Conservation (phyloP, 495 filamentous ascomycete genomes). For the Aspergillus mulundensis region DNA sequence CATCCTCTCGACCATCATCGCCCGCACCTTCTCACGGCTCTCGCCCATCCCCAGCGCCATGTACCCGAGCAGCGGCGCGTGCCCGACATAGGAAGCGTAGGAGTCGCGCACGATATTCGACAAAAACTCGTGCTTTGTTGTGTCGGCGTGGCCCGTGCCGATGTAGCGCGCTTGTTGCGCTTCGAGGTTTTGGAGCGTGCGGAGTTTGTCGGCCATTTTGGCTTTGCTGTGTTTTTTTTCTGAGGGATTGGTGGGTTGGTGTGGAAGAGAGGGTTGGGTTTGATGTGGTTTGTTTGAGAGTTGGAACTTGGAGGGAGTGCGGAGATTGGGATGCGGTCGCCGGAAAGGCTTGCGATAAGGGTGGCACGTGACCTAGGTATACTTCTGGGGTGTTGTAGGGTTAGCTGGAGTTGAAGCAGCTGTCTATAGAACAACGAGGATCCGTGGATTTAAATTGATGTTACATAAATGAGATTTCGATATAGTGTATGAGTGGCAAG, state of each 20-base stretch:
- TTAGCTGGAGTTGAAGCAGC: not conserved
- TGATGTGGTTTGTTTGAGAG: no score
- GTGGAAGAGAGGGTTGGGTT: not conserved
- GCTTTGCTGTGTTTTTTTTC: not conserved
- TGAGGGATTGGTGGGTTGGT: not conserved
- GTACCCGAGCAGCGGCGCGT: slow-evolving; percentile 84
- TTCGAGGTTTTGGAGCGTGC: slow-evolving; percentile 95
- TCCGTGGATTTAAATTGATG: no score
- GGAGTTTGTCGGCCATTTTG: slow-evolving; percentile 89
- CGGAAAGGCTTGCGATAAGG: not conserved
- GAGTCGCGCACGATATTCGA: slow-evolving; percentile 86
- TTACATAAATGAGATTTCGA: no score
- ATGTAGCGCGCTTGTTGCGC: slow-evolving; percentile 89
- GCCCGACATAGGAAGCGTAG: slow-evolving; percentile 79
- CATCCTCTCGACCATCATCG: slow-evolving; percentile 85
- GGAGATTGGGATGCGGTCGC: no score
- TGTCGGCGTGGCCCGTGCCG: slow-evolving; percentile 97
- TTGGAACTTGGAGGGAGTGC: not conserved
- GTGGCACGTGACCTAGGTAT: not conserved
- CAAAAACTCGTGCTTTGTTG: slow-evolving; percentile 92
- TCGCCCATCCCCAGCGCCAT: slow-evolving; percentile 86
- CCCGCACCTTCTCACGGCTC: slow-evolving; percentile 72
- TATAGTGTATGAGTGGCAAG: not conserved
- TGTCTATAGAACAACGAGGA: no score
- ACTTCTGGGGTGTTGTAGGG: not conserved